Percentiles rank a stretch among this genome's conserved stretches.
phyloP scores from a whole-genome alignment of 1,284 basidiomycete species.

The Ustanciosporium gigantosporum region DNA sequence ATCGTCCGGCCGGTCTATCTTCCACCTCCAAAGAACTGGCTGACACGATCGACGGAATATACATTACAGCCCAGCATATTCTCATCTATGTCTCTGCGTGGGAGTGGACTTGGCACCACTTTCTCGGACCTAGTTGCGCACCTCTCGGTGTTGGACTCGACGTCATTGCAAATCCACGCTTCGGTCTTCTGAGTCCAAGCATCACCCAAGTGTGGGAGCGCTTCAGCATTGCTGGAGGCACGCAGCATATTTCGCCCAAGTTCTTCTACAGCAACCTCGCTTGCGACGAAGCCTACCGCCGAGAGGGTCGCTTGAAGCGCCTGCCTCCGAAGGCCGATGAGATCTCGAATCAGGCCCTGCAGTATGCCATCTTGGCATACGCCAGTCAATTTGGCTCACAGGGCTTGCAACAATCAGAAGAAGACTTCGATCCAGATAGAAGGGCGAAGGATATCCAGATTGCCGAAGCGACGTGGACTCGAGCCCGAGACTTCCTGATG shows the following conservation, averaged over 20 bases:
- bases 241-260: slow-evolving; percentile 26
- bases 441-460: slow-evolving; percentile 28
- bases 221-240: slow-evolving; percentile 21
- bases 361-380: slow-evolving; percentile 34
- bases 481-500: slow-evolving; percentile 32
- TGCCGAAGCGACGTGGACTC: slow-evolving; percentile 28
- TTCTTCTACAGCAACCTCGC: slow-evolving; percentile 34
- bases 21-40: slow-evolving; percentile 15
- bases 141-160: slow-evolving; percentile 22
- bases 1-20: slow-evolving; percentile 16
- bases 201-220: slow-evolving; percentile 21
- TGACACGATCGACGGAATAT: slow-evolving; percentile 25
- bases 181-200: slow-evolving; percentile 11
- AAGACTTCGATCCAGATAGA: slow-evolving; percentile 6
- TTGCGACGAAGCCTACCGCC: slow-evolving; percentile 27
- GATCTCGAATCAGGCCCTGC: slow-evolving; percentile 26
- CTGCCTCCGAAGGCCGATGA: slow-evolving; percentile 22
- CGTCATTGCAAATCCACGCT: slow-evolving; percentile 17
- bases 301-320: slow-evolving; percentile 16
- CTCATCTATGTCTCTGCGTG: slow-evolving; percentile 27
- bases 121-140: slow-evolving; percentile 15
- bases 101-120: slow-evolving; percentile 36
- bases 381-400: slow-evolving; percentile 37
- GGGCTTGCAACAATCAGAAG: slow-evolving; percentile 4
- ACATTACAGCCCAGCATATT: slow-evolving; percentile 32